Evolutionary conservation across 306 rosid species (phyloP), one percentile per base, ranked within the genome.

Genomic region (Delonix regia): DNA sequence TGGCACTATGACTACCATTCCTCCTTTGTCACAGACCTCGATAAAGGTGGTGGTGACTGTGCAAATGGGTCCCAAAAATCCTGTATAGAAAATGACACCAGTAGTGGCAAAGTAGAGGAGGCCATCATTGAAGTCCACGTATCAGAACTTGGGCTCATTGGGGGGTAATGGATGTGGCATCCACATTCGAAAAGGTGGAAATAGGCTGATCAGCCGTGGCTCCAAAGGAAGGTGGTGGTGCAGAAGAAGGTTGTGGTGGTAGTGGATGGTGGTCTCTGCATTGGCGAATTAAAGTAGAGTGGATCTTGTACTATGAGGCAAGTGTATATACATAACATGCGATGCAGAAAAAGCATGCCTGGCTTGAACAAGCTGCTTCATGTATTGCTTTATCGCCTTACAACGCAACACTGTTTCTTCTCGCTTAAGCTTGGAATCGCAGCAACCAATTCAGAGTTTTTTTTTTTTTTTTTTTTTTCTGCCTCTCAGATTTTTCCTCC

Each of bases 21-120:
- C 74, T 95, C 99, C 89, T 91, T 97, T 0, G 93, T 87, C 38
- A 68, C 89, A 9, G 89, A 74, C 85, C 90, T 71, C 9, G 98
- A 86, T 19, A 87, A 71, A 0, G 84, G 83, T 0, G 80, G 88
- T 6, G 71, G 73, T 11, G 65, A 76, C 15, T 82, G 89, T 86
- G 85, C 82, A 89, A 95, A 93, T 12, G 99, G 99, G 86, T 93
- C 98, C 99, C 99, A 95, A 86, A 93, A 95, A 71, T 95, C 98
- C 98, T 98, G 93, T 0, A 86, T 55, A 47, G 97, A 91, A 1
- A 92, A 85, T 1, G 87, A 57, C 53, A 78, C 79, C 57, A 90
- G 87, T 0, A 75, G 89, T 6, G 85, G 97, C 1, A 78, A 84
- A 25, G 97, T 81, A 3, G 97, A 86, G 38, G 98, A 93, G 38